Base-by-base conservation (phyloP, 805 yeast species). In the Pichia californica region DNA sequence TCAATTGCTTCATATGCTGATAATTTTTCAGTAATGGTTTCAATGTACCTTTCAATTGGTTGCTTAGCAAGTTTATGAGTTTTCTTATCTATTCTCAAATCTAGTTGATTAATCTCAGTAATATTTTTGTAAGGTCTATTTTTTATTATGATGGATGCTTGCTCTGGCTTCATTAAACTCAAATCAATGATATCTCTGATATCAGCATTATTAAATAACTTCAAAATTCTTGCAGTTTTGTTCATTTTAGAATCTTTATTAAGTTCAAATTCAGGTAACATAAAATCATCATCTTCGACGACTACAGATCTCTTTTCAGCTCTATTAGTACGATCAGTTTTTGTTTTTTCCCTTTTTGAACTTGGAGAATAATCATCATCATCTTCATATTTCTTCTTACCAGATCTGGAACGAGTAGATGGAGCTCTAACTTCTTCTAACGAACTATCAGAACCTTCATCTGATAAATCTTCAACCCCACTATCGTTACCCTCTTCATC, bases 1-100 rank as follows among this genome's bases (percentile, higher is more conserved):
- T 91, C 98, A 35, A 93, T 95, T 0, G 99, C 98, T 48, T 81
- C 82, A 60, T 93, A 93, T 5, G 98, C 98, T 54, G 79, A 77
- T 49, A 93, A 69, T 14, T 88, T 82, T 49, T 73, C 67, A 37
- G 76, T 75, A 5, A 89, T 75, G 31, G 76, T 81, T 51, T 83
- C 91, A 19, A 88, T 74, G 38, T 87, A 71, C 56, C 77, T 76
- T 53, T 83, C 83, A 10, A 96, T 96, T 59, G 62, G 40, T n/a
- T n/a, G 8, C 27, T 41, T 42, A 8, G 16, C 14, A n/a, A 27
- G 18, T 29, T 31, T 36, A 9, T 25, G 14, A 9, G 4, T 16
- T 53, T 56, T 52, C 49, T 9, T 48, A 31, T 20, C 53, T 52
- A 18, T 40, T 6, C 63, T 61, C 44, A 86, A 76, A 36, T 77